Conservation (phyloP, 2,329 filamentous ascomycete species). For the Colletotrichum sp. region DNA sequence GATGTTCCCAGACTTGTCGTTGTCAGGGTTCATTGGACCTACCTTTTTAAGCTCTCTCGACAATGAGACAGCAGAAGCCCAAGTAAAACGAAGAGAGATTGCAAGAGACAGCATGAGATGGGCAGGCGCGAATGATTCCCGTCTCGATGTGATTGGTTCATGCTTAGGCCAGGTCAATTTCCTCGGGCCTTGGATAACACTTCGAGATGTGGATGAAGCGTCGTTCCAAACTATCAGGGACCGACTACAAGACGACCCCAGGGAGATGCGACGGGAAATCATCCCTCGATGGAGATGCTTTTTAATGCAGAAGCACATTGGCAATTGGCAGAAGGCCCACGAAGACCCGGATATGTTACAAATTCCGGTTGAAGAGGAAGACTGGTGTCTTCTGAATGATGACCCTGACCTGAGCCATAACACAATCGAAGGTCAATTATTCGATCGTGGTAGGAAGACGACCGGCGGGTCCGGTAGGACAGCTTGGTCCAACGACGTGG, state of each 20-base stretch:
- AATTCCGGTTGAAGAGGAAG: background rate
- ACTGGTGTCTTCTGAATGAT: background rate
- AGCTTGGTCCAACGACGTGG: fast-evolving
- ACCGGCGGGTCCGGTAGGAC: background rate
- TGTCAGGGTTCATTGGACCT: background rate
- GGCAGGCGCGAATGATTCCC: background rate
- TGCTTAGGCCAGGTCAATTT: background rate
- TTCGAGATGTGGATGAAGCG: background rate
- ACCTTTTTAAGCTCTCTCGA: background rate
- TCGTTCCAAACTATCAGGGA: background rate
- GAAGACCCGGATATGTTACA: background rate
- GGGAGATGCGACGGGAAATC: background rate
- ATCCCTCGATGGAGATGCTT: background rate
- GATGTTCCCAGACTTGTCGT: background rate
- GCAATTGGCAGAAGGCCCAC: background rate
- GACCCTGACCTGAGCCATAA: background rate
- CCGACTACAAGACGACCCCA: background rate
- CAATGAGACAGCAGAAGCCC: background rate
- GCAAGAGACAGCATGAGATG: background rate
- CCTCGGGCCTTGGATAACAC: background rate
- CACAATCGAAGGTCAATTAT: background rate
- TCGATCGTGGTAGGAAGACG: background rate
- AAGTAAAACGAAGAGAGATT: fast-evolving
- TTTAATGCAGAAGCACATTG: background rate
- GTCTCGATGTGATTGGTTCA: background rate